Conservation (phyloP, 129 eudicot genomes). For the Arctium minus region DNA sequence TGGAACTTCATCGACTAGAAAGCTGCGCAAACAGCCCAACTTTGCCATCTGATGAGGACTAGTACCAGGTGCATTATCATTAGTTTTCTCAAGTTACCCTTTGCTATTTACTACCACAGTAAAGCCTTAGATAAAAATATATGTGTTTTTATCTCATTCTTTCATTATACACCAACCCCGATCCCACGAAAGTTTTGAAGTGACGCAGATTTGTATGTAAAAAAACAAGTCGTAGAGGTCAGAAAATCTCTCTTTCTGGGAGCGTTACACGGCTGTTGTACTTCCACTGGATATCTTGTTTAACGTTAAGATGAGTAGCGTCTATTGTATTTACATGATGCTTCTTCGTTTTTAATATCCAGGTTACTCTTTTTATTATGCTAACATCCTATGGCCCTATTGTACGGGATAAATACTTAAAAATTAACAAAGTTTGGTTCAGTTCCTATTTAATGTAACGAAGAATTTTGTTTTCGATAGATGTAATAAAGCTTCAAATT, state of each 20-base stretch:
- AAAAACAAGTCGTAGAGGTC: conserved; percentile 17
- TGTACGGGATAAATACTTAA: neutral
- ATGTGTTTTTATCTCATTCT: conserved; percentile 35
- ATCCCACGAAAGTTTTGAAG: conserved; percentile 29
- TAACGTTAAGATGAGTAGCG: neutral
- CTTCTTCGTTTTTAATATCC: neutral
- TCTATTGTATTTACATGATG: neutral
- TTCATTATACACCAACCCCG: conserved; percentile 24
- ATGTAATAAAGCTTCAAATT: neutral
- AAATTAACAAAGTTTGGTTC: neutral
- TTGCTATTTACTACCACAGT: conserved; percentile 4
- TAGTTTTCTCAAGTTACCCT: neutral
- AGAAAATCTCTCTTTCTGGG: conserved; percentile 9
- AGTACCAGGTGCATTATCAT: conserved; percentile 21
- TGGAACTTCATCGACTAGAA: conserved; percentile 80
- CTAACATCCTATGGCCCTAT: conserved; percentile 1
- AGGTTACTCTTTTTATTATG: neutral
- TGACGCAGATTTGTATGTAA: conserved; percentile 16
- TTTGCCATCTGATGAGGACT: conserved; percentile 54
- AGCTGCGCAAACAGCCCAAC: conserved; percentile 81
- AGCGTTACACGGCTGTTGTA: neutral
- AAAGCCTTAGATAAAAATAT: conserved; percentile 21
- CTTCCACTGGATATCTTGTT: conserved; percentile 5
- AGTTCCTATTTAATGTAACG: neutral
- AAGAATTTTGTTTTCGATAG: neutral